Evolutionary conservation across 2,329 filamentous ascomycete species (phyloP).

Genomic region (Fusarium napiforme): DNA sequence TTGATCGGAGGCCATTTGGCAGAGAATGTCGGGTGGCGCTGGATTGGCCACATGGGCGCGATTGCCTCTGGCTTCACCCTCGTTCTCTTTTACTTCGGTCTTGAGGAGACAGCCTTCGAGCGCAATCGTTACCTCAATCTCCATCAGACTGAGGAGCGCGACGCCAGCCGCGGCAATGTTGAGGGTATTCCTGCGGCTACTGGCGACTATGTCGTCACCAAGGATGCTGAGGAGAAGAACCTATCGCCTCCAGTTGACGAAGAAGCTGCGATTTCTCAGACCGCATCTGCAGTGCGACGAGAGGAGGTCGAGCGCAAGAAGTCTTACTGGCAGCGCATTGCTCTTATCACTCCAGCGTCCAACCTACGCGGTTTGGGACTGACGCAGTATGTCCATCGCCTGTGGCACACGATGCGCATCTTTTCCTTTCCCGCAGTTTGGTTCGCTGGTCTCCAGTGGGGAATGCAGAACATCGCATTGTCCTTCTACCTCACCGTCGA

Average conservation of each 20-base stretch:
- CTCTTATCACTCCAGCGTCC: conserved; percentile 64
- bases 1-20: conserved; percentile 63
- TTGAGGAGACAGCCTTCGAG: conserved; percentile 65
- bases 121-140: conserved; percentile 52
- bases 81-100: conserved; percentile 60
- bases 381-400: conserved; percentile 63
- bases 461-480: conserved; percentile 68
- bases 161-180: conserved; percentile 12
- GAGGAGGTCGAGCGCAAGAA: conserved; percentile 49
- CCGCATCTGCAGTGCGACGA: conserved; percentile 24
- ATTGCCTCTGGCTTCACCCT: conserved; percentile 61
- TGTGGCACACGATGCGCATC: conserved; percentile 66
- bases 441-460: conserved; percentile 69
- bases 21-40: conserved; percentile 62
- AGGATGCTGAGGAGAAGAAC: conserved; percentile 20
- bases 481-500: conserved; percentile 69
- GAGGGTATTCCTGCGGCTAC: conserved; percentile 24
- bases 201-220: not conserved
- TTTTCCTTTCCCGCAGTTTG: conserved; percentile 68
- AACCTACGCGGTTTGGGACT: conserved; percentile 64
- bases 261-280: conserved; percentile 7
- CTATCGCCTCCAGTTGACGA: conserved; percentile 12
- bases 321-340: conserved; percentile 66
- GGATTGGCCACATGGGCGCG: conserved; percentile 63
- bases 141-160: conserved; percentile 17